Evolutionary conservation across 2,329 filamentous ascomycete genomes (phyloP).

Genomic region (Helminthosporium solani): DNA sequence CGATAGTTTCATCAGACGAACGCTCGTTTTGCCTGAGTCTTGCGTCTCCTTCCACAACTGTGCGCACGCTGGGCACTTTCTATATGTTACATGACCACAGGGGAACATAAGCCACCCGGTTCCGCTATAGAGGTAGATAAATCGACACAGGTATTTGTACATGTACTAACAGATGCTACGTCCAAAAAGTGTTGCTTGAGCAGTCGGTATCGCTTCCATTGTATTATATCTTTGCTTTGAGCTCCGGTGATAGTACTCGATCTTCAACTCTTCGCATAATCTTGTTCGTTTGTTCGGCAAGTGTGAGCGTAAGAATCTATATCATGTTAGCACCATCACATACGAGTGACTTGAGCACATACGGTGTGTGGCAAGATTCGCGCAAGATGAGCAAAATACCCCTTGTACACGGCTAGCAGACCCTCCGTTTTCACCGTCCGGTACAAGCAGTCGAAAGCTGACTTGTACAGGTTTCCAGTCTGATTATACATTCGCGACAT

Average conservation of each 20-base stretch:
- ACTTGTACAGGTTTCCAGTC: conserved; percentile 92
- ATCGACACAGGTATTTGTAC: conserved; percentile 8
- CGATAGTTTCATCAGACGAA: too few species aligned
- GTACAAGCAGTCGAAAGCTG: conserved; percentile 86
- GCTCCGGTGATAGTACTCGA: conserved; percentile 51
- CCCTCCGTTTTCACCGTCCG: conserved; percentile 93
- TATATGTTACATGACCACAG: too few species aligned
- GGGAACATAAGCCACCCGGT: too few species aligned
- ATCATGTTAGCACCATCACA: conserved; percentile 15
- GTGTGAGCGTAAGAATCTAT: conserved; percentile 79
- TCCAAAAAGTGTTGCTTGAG: background rate
- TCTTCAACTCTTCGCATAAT: conserved; percentile 77
- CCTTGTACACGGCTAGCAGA: conserved; percentile 92
- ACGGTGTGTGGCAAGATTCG: conserved; percentile 91
- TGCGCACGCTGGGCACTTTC: too few species aligned
- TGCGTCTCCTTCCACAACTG: background rate
- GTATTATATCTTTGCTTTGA: conserved; percentile 50
- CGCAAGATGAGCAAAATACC: conserved; percentile 91
- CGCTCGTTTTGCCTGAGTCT: background rate
- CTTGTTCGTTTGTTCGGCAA: conserved; percentile 98
- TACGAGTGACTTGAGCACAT: conserved; percentile 5
- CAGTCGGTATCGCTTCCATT: background rate
- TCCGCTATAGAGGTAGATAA: conserved; percentile 13
- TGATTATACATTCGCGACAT: conserved; percentile 99
- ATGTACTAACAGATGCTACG: background rate